These are phyloP conservation scores for Triticum timopheevii DNA, from an alignment of 176 grass and related monocot genomes.

Conservation along the genomic window DNA sequence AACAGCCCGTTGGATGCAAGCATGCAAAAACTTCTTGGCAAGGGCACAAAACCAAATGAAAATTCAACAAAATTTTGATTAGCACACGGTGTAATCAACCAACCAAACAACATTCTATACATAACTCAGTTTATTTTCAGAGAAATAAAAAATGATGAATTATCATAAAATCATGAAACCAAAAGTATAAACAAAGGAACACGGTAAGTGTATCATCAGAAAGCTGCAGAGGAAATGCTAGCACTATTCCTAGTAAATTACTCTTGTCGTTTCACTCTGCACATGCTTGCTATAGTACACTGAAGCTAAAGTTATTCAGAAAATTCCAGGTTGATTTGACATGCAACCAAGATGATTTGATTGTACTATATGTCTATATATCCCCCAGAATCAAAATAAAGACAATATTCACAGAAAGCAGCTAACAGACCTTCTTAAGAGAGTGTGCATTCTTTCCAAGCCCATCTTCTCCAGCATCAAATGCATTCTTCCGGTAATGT, in stretches of 20 bases:
- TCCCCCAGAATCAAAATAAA: background rate
- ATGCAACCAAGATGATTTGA: constrained; percentile 3
- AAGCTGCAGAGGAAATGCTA: background rate
- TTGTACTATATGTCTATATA: background rate
- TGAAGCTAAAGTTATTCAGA: background rate
- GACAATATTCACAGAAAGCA: background rate
- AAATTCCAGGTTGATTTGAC: background rate
- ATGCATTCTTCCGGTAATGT: constrained; percentile 98
- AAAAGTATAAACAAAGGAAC: background rate
- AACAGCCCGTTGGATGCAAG: background rate
- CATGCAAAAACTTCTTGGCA: background rate
- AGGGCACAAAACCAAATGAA: background rate
- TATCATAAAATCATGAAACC: background rate
- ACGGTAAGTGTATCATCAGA: background rate
- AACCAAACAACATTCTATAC: background rate
- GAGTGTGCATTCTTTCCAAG: constrained; percentile 99
- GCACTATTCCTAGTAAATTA: background rate
- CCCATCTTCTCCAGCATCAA: constrained; percentile 99
- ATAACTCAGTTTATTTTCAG: background rate
- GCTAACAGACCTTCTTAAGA: constrained; percentile 75
- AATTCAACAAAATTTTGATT: background rate
- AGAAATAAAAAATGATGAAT: background rate
- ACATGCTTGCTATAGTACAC: background rate
- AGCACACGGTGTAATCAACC: background rate
- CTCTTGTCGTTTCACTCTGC: background rate